Evolutionary conservation across 208 protist genomes (phyloP).

Genomic region (Phytomonas sp.): DNA sequence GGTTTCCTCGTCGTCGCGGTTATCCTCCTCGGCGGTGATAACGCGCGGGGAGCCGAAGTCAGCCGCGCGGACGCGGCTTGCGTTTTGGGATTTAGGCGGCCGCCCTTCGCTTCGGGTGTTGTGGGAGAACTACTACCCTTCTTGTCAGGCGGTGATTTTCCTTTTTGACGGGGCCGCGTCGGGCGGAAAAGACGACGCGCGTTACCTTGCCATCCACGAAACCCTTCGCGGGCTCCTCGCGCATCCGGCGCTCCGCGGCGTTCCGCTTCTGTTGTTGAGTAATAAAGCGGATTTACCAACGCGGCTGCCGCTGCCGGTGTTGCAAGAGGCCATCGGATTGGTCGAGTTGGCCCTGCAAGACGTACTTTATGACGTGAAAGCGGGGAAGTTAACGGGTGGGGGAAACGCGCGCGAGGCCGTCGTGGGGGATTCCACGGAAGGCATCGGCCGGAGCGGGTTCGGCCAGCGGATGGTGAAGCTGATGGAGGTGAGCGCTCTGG

Average conservation of each 20-base stretch:
- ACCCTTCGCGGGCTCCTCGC: constrained; percentile 62
- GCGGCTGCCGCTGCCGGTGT: constrained; percentile 34
- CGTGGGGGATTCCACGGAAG: constrained; percentile 10
- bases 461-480: constrained; percentile 39
- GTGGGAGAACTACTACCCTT: constrained; percentile 95
- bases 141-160: constrained; percentile 90
- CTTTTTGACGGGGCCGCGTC: constrained; percentile 79
- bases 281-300: constrained; percentile 89
- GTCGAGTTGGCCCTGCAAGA: constrained; percentile 37
- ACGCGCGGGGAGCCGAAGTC: too few relatives aligned
- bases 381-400: background rate
- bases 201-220: background rate
- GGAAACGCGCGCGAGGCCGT: background rate
- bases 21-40: too few relatives aligned
- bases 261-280: constrained; percentile 85
- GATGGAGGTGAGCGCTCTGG: constrained; percentile 39
- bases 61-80: constrained; percentile 31
- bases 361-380: constrained; percentile 23
- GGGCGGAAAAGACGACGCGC: background rate
- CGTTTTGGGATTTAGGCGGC: constrained; percentile 96
- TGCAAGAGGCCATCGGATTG: constrained; percentile 69
- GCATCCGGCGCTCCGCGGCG: constrained; percentile 71
- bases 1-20: too few relatives aligned
- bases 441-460: constrained; percentile 47
- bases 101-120: constrained; percentile 90